Evolutionary conservation across 1,284 basidiomycete species (phyloP), one percentile per base, ranked within the genome.

Genomic region (Polyporus tsugae): DNA sequence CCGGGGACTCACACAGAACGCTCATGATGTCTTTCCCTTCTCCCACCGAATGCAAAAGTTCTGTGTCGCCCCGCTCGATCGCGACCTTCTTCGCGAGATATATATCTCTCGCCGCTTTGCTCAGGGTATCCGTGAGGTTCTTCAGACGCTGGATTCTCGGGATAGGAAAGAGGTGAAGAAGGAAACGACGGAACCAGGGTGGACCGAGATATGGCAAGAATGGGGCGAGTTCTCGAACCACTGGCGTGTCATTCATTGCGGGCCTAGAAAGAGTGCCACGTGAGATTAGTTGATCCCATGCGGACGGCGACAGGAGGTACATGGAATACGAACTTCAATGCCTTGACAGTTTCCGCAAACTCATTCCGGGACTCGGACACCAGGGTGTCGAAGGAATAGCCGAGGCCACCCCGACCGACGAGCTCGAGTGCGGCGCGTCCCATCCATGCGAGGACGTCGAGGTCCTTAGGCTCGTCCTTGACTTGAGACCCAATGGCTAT

Each of bases 51-150:
- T 71, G 63, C 41, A 66, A 33, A 15, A 73, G 65, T 4, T 68
- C 69, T 2, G 38, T 22, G 6, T 72, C 74, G 2, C 74, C 70
- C 95, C 93, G 19, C 84, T 58, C 42, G 2, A 66, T 41, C 15
- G 67, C 80, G 17, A 72, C 67, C 70, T 83, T 85, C 75, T 83
- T 83, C 58, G 82, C 77, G 33, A 78, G 74, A 36, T 86, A 74
- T 25, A 86, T 75, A 44, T 79, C 70, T 55, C 67, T 71, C 0
- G 82, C 82, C 55, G 83, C 79, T 1, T 77, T 70, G 22, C 72
- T 68, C 66, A 82, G 80, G 6, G 75, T 73, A 66, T 86, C 81
- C 2, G 80, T 64, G 25, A 84, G 15, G n/a, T 6, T 2, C 55
- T 59, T 64, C 36, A 60, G 11, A 29, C 42, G 41, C 33, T 64